Conservation (phyloP, 2,329 filamentous ascomycete genomes). For the Neurospora crassa region DNA sequence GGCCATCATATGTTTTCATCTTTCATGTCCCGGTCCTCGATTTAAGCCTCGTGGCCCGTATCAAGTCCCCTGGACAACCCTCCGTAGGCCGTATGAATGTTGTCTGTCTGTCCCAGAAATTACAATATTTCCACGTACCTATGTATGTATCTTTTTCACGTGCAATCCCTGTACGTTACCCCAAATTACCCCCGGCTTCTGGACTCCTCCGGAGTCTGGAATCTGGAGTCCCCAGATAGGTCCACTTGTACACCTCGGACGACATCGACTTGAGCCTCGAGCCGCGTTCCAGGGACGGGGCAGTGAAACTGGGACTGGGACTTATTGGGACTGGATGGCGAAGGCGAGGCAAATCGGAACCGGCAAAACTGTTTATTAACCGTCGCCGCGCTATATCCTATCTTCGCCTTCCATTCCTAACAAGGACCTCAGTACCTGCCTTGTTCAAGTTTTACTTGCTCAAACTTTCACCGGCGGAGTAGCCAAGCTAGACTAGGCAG, state of each 20-base stretch:
- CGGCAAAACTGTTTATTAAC: not conserved
- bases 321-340: not conserved
- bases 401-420: not conserved
- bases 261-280: not conserved
- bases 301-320: not conserved
- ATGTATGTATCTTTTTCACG: not conserved
- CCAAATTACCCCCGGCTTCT: not conserved
- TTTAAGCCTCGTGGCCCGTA: not conserved
- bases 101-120: not conserved
- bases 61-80: not conserved
- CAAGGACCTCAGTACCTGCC: not conserved
- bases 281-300: not conserved
- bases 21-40: not conserved
- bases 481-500: not conserved
- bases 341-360: not conserved
- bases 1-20: not conserved
- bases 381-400: not conserved
- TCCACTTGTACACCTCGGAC: not conserved
- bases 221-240: not conserved
- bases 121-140: not conserved
- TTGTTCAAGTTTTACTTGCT: not conserved
- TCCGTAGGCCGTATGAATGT: not conserved
- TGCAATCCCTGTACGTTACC: not conserved
- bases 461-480: not conserved
- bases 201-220: not conserved